These are phyloP conservation scores for Prunus campanulata DNA, from an alignment of 306 rosid species.

Conservation along the genomic window DNA sequence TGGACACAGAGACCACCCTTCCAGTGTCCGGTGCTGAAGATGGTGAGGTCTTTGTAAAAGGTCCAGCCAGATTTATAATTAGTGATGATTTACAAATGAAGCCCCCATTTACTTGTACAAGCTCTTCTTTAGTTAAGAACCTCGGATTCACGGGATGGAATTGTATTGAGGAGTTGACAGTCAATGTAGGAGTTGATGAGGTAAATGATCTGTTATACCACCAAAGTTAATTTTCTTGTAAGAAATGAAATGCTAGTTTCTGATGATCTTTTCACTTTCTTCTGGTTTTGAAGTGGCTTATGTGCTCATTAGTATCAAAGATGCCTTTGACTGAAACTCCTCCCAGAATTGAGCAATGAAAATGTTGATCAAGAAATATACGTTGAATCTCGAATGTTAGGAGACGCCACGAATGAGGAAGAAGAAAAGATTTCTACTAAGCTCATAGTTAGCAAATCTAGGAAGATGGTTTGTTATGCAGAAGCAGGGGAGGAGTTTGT, in stretches of 20 bases:
- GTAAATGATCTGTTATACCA: neutral
- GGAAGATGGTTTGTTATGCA: constrained; percentile 11
- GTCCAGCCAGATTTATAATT: neutral
- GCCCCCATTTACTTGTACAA: neutral
- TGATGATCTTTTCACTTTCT: neutral
- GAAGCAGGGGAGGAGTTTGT: constrained; percentile 12
- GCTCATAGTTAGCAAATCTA: constrained; percentile 15
- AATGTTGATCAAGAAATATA: no score
- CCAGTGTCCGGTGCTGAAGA: no score
- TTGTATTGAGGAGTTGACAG: neutral
- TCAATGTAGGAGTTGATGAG: constrained; percentile 1
- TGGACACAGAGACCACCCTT: no score
- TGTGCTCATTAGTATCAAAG: neutral
- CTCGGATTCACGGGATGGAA: neutral
- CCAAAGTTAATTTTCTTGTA: no score
- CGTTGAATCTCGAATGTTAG: neutral
- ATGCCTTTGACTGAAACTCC: constrained; percentile 2
- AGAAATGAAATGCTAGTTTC: neutral
- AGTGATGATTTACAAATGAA: neutral
- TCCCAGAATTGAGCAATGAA: neutral
- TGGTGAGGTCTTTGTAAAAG: no score
- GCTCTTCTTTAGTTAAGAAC: neutral
- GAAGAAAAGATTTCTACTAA: neutral
- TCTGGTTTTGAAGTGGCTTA: neutral
- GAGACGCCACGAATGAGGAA: neutral